Percentiles rank a stretch among this genome's conserved stretches.
These are phyloP conservation scores for Nicotiana knightiana DNA, from an alignment of 257 asterid species.

Conservation along the genomic window DNA sequence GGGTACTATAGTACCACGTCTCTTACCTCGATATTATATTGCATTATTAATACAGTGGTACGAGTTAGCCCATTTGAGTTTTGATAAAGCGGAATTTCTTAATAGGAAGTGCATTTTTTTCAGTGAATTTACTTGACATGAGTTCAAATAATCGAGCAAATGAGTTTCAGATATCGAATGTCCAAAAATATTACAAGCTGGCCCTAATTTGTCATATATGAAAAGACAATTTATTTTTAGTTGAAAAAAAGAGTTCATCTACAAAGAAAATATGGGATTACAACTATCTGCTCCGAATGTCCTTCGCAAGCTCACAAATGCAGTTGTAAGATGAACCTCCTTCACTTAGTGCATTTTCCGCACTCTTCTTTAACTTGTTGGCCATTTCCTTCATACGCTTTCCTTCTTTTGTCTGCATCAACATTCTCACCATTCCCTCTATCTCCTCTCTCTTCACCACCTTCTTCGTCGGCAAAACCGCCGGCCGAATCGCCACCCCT, in stretches of 20 bases:
- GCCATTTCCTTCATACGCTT: not conserved
- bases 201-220: not conserved
- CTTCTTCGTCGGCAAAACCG: not conserved
- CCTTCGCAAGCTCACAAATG: not conserved
- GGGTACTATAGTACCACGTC: too few relatives aligned
- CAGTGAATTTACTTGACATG: too few relatives aligned
- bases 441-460: not conserved
- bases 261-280: not conserved
- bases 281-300: not conserved
- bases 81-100: too few relatives aligned
- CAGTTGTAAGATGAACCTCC: conserved; percentile 16
- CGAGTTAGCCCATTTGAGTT: too few relatives aligned
- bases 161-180: too few relatives aligned
- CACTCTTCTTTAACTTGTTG: not conserved
- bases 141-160: too few relatives aligned
- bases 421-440: not conserved
- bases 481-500: not conserved
- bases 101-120: too few relatives aligned
- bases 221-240: not conserved
- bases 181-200: too few relatives aligned
- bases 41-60: too few relatives aligned
- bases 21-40: too few relatives aligned
- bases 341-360: not conserved
- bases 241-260: not conserved
- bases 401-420: conserved; percentile 5